A percentile compares a stretch with the other conserved stretches of the same genome.
Conservation (phyloP, 805 yeast genomes). For the Ogataea parapolymorpha region DNA sequence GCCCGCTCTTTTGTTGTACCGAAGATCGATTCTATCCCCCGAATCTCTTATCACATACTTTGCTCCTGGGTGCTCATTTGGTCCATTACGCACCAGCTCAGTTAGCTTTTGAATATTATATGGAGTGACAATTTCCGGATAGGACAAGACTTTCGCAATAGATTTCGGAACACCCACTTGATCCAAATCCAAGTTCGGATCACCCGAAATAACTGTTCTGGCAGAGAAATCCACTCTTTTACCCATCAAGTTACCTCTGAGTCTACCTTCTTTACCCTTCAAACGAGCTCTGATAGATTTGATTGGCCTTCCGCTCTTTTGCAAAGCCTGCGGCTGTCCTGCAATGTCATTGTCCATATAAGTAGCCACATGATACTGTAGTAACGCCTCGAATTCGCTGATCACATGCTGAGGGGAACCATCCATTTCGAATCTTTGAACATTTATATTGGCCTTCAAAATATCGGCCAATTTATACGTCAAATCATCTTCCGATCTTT, state of each 20-base stretch:
- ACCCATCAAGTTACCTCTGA: conserved; percentile 98
- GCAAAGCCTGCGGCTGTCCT: conserved; percentile 98
- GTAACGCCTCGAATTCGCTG: conserved; percentile 89
- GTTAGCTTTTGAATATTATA: conserved; percentile 93
- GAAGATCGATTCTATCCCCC: conserved; percentile 96
- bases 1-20: conserved; percentile 97
- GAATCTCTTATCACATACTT: conserved; percentile 96
- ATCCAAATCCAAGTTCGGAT: conserved; percentile 94
- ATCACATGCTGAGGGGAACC: conserved; percentile 99
- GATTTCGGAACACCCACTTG: conserved; percentile 99
- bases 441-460: conserved; percentile 92
- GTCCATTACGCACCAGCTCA: conserved; percentile 93
- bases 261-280: conserved; percentile 99
- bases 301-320: conserved; percentile 97
- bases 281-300: conserved; percentile 98
- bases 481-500: conserved; percentile 98
- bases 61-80: conserved; percentile 99
- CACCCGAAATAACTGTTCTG: conserved; percentile 98
- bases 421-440: conserved; percentile 95
- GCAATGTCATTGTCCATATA: conserved; percentile 99
- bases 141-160: conserved; percentile 91
- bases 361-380: conserved; percentile 98
- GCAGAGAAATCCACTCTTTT: conserved; percentile 99
- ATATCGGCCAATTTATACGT: conserved; percentile 97
- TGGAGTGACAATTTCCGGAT: conserved; percentile 97